These are phyloP conservation scores for Trichosporon coremiiforme DNA, from an alignment of 1,284 basidiomycete species.

Conservation along the genomic window DNA sequence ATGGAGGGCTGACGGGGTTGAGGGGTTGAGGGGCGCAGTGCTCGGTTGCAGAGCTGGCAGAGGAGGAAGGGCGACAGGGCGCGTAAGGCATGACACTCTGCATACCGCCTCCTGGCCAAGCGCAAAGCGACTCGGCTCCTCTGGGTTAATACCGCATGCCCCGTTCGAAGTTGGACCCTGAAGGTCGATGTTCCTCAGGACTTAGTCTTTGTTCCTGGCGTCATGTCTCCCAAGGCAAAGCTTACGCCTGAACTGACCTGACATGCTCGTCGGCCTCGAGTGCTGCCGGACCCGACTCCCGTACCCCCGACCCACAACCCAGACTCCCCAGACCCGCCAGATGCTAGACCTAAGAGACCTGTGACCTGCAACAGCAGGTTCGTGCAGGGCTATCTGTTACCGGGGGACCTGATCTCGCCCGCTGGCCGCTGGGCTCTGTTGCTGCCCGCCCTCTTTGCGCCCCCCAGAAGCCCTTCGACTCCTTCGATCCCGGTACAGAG, in stretches of 20 bases:
- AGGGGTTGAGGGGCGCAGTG: not conserved
- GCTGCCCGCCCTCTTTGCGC: too few relatives aligned
- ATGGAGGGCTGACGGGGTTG: not conserved
- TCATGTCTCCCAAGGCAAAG: constrained; percentile 6
- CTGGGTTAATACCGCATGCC: not conserved
- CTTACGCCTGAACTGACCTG: not conserved
- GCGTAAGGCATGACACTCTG: not conserved
- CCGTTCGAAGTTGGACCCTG: not conserved
- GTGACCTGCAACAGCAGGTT: not conserved
- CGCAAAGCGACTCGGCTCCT: not conserved
- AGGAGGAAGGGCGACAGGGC: not conserved
- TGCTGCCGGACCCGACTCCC: not conserved
- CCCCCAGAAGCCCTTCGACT: not conserved
- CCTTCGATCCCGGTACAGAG: not conserved
- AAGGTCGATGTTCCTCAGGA: not conserved
- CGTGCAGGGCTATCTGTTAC: not conserved
- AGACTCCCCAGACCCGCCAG: too few relatives aligned
- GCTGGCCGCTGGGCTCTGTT: not conserved
- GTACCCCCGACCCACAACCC: not conserved
- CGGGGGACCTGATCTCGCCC: constrained; percentile 3
- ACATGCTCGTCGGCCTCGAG: not conserved
- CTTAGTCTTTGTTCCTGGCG: not conserved
- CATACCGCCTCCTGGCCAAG: not conserved
- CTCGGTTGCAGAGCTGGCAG: not conserved
- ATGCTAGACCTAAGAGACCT: not conserved